Evolutionary conservation across 2,329 filamentous ascomycete genomes (phyloP).

Genomic region (Ophiosphaerella herpotricha): DNA sequence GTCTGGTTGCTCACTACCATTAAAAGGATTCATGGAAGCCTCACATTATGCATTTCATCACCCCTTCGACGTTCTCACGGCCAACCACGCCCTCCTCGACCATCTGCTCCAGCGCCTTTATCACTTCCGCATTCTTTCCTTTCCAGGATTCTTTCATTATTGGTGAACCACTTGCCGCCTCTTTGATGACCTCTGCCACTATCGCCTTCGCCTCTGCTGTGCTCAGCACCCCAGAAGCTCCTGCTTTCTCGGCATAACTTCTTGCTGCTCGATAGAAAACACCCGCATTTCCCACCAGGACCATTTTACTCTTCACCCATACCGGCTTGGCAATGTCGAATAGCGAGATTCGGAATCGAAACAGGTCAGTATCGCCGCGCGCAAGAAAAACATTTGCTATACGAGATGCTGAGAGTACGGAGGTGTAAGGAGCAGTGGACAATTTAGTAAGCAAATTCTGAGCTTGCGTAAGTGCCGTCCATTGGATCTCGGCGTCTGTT

Average conservation of each 20-base stretch:
- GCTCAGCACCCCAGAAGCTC: slow-evolving; percentile 44
- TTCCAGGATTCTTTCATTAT: slow-evolving; percentile 48
- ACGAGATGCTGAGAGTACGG: slow-evolving; percentile 25
- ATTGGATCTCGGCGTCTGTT: slow-evolving; percentile 31
- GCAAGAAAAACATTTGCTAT: slow-evolving; percentile 40
- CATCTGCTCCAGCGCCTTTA: slow-evolving; percentile 55
- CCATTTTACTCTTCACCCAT: slow-evolving; percentile 38
- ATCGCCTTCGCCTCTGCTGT: slow-evolving; percentile 56
- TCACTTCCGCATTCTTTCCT: slow-evolving; percentile 46
- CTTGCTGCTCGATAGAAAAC: slow-evolving; percentile 44
- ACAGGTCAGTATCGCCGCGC: slow-evolving; percentile 40
- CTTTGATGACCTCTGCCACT: slow-evolving; percentile 53
- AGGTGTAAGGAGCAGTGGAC: slow-evolving; percentile 17
- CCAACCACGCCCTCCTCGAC: slow-evolving; percentile 58
- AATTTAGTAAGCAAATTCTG: slow-evolving; percentile 36
- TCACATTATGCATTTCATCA: slow-evolving; percentile 11
- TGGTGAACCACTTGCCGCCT: slow-evolving; percentile 38
- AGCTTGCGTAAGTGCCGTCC: slow-evolving; percentile 39
- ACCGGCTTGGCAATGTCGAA: slow-evolving; percentile 27
- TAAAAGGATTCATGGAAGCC: background rate
- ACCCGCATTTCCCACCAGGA: slow-evolving; percentile 46
- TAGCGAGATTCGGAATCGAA: slow-evolving; percentile 38
- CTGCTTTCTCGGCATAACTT: slow-evolving; percentile 38
- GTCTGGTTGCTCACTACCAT: too few species aligned
- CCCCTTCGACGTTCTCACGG: slow-evolving; percentile 26